Percentiles rank a stretch among this genome's conserved stretches.
Conservation (phyloP, 1,284 basidiomycete genomes). For the Gymnopus androsaceus region DNA sequence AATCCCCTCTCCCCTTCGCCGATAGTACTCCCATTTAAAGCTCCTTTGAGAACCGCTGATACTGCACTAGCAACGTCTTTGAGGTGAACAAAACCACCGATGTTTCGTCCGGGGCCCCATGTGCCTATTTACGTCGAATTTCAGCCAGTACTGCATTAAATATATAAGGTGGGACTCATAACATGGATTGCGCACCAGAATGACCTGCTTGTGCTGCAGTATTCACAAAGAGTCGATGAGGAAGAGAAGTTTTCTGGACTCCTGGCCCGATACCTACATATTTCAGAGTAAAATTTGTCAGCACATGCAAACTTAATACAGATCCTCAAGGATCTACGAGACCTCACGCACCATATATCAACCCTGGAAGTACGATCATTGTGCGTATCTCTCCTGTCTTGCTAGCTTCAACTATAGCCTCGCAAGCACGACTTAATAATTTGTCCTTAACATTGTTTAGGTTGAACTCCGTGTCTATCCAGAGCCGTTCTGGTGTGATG, state of each 20-base stretch:
- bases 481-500: not conserved
- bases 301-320: not conserved
- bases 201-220: slow-evolving; percentile 3
- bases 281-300: not conserved
- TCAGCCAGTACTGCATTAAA: not conserved
- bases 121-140: not conserved
- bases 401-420: slow-evolving; percentile 2
- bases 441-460: not conserved
- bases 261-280: slow-evolving; percentile 8
- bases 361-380: slow-evolving; percentile 7
- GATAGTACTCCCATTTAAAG: not conserved
- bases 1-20: slow-evolving; percentile 6
- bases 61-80: slow-evolving; percentile 11
- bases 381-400: slow-evolving; percentile 4
- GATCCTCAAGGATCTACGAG: not conserved
- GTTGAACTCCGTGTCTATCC: slow-evolving; percentile 11
- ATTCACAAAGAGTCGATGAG: slow-evolving; percentile 5
- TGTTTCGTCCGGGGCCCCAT: slow-evolving; percentile 8
- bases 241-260: slow-evolving; percentile 3
- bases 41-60: not conserved
- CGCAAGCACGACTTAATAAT: not conserved
- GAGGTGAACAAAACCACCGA: slow-evolving; percentile 1
- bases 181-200: not conserved
- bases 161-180: not conserved
- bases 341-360: slow-evolving; percentile 10